A percentile compares a stretch with the other conserved stretches of the same genome.
Conservation (phyloP, 257 asterid genomes). For the Penstemon davidsonii region DNA sequence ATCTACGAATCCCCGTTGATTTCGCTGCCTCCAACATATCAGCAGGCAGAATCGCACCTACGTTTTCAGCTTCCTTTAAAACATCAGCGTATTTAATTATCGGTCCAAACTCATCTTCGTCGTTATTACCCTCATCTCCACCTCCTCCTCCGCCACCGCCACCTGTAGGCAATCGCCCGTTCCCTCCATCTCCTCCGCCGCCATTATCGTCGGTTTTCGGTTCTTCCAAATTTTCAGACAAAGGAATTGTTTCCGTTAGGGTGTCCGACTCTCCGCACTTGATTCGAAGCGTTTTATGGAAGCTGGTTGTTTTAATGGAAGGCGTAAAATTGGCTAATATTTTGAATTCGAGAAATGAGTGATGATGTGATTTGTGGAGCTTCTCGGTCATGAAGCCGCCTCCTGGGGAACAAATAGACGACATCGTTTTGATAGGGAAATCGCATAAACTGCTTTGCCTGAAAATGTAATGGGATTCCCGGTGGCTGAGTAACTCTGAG, state of each 20-base stretch:
- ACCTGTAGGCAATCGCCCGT: slow-evolving; percentile 43
- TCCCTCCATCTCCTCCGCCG: slow-evolving; percentile 54
- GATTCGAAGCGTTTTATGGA: slow-evolving; percentile 24
- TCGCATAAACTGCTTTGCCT: slow-evolving; percentile 13
- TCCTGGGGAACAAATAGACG: slow-evolving; percentile 30
- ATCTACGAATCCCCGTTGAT: slow-evolving; percentile 57
- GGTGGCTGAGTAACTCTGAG: slow-evolving; percentile 18
- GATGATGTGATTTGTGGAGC: slow-evolving; percentile 25
- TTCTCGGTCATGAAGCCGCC: slow-evolving; percentile 28
- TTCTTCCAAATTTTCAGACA: slow-evolving; percentile 32
- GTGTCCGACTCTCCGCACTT: slow-evolving; percentile 44
- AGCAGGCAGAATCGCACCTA: slow-evolving; percentile 65
- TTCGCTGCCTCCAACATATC: slow-evolving; percentile 92
- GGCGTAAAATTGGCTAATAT: slow-evolving; percentile 34
- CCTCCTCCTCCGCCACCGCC: slow-evolving; percentile 57
- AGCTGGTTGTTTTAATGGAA: neutral
- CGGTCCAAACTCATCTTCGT: slow-evolving; percentile 73
- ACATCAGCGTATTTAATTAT: slow-evolving; percentile 67
- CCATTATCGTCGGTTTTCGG: slow-evolving; percentile 41
- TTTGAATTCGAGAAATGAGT: slow-evolving; percentile 28
- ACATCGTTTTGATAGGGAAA: slow-evolving; percentile 32
- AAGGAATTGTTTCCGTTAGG: slow-evolving; percentile 20
- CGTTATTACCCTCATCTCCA: slow-evolving; percentile 41
- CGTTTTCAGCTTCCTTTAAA: slow-evolving; percentile 58
- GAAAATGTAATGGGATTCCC: neutral